Evolutionary conservation across 371 early-diverging fungal genomes (phyloP), one percentile per base, ranked within the genome.

Genomic region (Batkoa obscura): DNA sequence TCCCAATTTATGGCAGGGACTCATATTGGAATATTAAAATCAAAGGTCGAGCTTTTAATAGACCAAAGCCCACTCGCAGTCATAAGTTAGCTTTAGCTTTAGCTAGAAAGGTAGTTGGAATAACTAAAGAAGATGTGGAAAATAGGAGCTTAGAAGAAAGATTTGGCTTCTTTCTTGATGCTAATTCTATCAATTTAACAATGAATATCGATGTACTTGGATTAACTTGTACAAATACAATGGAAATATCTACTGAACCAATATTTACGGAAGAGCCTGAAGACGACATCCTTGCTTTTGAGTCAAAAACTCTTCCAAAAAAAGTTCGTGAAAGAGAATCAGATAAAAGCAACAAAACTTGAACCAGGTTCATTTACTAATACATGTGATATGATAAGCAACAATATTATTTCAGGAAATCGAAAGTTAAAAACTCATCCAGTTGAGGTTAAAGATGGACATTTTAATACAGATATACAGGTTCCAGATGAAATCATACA

Each of bases 81-180:
- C 37, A 51, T 10, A 56, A 56, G 37, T 32, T 58, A 10, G 52
- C 51, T 9, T 33, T 58, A 59, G 0, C 48, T 17, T 43, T 70
- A 46, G 65, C 66, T 10, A 60, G 68, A 12, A 63, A 62, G 47
- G 57, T 71, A 39, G 65, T 64, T n/a, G 67, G 65, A 6, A 64
- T 70, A 17, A 59, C 64, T 35, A 68, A 63, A 58, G 66, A 64
- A 32, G 46, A 66, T 15, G 54, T 58, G 17, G 55, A 64, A 15
- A 58, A 63, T 30, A 60, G 58, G 43, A 63, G 55, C 2, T 60
- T 71, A 10, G 71, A 71, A 34, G 62, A 65, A 10, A 65, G 71
- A 31, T 58, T 67, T 43, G 62, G 68, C 13, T 63, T 71, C 64
- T 71, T 71, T 54, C 55, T 71, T 1, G 61, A 67, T 37, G 61